Evolutionary conservation across 2,329 filamentous ascomycete genomes (phyloP).

Genomic region (Diplodia intermedia): DNA sequence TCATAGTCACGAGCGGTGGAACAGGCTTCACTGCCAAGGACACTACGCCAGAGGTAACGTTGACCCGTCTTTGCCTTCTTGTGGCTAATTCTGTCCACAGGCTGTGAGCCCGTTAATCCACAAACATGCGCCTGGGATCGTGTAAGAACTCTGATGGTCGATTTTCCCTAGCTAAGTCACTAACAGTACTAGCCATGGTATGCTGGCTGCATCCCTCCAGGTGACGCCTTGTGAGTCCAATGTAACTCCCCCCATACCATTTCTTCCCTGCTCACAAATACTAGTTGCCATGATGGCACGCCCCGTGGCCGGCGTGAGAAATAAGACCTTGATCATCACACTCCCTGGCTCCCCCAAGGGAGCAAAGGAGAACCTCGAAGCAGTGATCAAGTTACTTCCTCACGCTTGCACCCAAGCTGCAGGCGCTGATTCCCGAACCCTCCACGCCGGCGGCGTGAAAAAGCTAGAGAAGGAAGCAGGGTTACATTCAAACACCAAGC

Average conservation of each 20-base stretch:
- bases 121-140: slow-evolving; percentile 84
- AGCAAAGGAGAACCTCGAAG: slow-evolving; percentile 89
- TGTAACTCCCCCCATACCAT: slow-evolving; percentile 33
- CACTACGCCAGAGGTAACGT: slow-evolving; percentile 81
- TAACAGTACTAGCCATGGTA: slow-evolving; percentile 70
- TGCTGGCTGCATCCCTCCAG: slow-evolving; percentile 82
- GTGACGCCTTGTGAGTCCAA: slow-evolving; percentile 82
- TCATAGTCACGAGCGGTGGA: slow-evolving; percentile 88
- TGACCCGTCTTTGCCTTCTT: not conserved
- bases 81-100: slow-evolving; percentile 52
- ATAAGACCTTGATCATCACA: slow-evolving; percentile 83
- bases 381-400: slow-evolving; percentile 86
- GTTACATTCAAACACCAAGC: slow-evolving; percentile 49
- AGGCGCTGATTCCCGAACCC: slow-evolving; percentile 77
- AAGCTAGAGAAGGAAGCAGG: slow-evolving; percentile 86
- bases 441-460: slow-evolving; percentile 82
- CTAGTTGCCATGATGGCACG: slow-evolving; percentile 96
- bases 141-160: slow-evolving; percentile 58
- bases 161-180: not conserved
- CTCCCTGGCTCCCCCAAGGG: slow-evolving; percentile 95
- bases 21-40: slow-evolving; percentile 90
- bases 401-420: slow-evolving; percentile 93
- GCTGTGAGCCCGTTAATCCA: slow-evolving; percentile 81
- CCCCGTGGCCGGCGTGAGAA: slow-evolving; percentile 85
- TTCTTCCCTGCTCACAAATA: slow-evolving; percentile 19